These are phyloP conservation scores for Phalaenopsis hybrid DNA, from an alignment of 116 monocot genomes.

Conservation along the genomic window DNA sequence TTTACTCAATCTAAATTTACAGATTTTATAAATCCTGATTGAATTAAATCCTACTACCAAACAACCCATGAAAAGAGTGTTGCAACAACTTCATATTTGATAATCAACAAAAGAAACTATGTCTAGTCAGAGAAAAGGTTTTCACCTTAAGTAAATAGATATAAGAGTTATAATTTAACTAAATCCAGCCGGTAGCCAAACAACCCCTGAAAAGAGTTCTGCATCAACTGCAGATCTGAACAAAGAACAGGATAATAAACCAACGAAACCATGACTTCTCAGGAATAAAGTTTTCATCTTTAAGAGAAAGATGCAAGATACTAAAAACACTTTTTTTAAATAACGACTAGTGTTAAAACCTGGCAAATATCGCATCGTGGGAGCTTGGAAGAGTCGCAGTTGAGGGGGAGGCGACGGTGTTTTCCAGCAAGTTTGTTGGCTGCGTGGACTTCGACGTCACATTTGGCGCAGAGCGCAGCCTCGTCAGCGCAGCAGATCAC, in stretches of 20 bases:
- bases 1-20: too few species aligned
- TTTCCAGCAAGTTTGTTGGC: conserved; percentile 98
- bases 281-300: neutral
- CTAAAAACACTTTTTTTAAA: neutral
- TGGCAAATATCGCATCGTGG: conserved; percentile 91
- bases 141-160: too few species aligned
- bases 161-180: neutral
- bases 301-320: neutral
- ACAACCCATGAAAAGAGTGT: too few species aligned
- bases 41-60: too few species aligned
- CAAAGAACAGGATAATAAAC: too few species aligned
- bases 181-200: neutral
- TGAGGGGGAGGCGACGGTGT: conserved; percentile 79
- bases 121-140: too few species aligned
- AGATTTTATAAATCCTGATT: too few species aligned
- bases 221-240: neutral
- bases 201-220: neutral
- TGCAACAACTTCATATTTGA: too few species aligned
- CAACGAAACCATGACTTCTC: neutral
- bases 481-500: conserved; percentile 98
- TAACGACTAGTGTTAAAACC: conserved; percentile 12
- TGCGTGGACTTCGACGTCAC: conserved; percentile 78
- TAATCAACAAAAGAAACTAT: too few species aligned
- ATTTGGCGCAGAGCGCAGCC: conserved; percentile 78
- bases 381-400: conserved; percentile 41